Evolutionary conservation across 495 filamentous ascomycete species (phyloP), one percentile per base, ranked within the genome.

Genomic region (Aspergillus homomorphus): DNA sequence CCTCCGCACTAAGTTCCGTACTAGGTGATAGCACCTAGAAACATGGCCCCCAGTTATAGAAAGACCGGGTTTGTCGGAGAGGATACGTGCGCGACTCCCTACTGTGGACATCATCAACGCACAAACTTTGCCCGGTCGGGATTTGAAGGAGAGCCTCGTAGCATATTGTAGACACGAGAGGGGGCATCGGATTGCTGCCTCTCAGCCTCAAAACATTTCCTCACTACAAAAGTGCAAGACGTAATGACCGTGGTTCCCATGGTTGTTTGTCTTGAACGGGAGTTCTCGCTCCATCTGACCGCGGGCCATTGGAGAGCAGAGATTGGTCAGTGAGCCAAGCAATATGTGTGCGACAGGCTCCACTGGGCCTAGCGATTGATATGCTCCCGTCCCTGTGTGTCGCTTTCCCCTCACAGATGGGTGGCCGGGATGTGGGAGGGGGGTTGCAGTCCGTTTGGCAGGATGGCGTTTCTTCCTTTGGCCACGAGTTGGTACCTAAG

Each of bases 241-340:
- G 30, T 50, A 57, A 49, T 50, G 30, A 33, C 53, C 38, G 16
- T 49, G 18, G 46, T 48, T 55, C 55, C 58, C 58, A 60, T 60
- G 58, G 58, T 60, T 60, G 18, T 51, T 60, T 60, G 18, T 51
- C 52, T 26, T 45, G 58, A 55, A 60, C 58, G 15, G 52, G 23
- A 26, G 46, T 60, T 60, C 58, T 60, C 52, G 45, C 53, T 48
- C 43, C 51, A 43, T 46, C 45, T 28, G n/a, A 52, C 24, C 56
- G 19, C 22, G 8, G 41, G 16, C 33, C 19, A 51, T 51, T 51
- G 14, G 30, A 23, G 48, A 51, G 48, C 16, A 46, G 28, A 30
- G 24, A 51, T 24, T 51, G 4, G 48, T 23, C 48, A 28, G 48
- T 30, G 42, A 53, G 24, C 51, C 49, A 45, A 58, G 48, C 51